Evolutionary conservation across 345 rosid species (phyloP).

Genomic region (Salix caprea): DNA sequence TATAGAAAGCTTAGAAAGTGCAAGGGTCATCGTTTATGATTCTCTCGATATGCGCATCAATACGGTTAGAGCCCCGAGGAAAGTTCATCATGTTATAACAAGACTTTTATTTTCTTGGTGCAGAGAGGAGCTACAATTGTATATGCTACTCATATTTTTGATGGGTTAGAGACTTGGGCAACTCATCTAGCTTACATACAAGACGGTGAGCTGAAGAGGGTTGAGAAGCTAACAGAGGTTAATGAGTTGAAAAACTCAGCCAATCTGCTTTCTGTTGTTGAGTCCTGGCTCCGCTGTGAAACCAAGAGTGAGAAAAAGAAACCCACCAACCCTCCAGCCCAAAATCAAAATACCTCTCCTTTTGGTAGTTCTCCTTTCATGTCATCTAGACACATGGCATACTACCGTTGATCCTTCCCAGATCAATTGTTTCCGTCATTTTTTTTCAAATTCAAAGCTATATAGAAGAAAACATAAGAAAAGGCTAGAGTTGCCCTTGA

Average conservation of each 20-base stretch:
- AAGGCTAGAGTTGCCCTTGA: background rate
- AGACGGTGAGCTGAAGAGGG: slow-evolving; percentile 65
- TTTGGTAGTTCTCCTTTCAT: slow-evolving; percentile 56
- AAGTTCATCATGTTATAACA: background rate
- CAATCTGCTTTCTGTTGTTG: slow-evolving; percentile 78
- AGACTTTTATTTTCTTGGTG: background rate
- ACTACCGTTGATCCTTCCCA: slow-evolving; percentile 52
- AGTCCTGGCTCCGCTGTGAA: slow-evolving; percentile 84
- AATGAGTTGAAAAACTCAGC: slow-evolving; percentile 57
- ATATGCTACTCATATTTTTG: slow-evolving; percentile 90
- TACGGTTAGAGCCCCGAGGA: background rate
- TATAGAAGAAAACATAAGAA: background rate
- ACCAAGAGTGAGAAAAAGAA: slow-evolving; percentile 55
- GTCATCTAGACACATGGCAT: slow-evolving; percentile 90
- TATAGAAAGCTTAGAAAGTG: background rate
- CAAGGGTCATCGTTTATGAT: background rate
- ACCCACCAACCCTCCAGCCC: slow-evolving; percentile 30
- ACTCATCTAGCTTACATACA: slow-evolving; percentile 84
- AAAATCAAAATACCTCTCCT: slow-evolving; percentile 43
- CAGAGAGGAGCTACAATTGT: slow-evolving; percentile 89
- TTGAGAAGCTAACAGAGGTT: slow-evolving; percentile 48
- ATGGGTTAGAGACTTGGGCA: slow-evolving; percentile 89
- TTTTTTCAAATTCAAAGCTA: background rate
- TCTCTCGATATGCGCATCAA: background rate
- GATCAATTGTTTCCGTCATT: background rate